These are phyloP conservation scores for Pelargonium australe DNA, from an alignment of 441 rosid genomes.

Conservation along the genomic window DNA sequence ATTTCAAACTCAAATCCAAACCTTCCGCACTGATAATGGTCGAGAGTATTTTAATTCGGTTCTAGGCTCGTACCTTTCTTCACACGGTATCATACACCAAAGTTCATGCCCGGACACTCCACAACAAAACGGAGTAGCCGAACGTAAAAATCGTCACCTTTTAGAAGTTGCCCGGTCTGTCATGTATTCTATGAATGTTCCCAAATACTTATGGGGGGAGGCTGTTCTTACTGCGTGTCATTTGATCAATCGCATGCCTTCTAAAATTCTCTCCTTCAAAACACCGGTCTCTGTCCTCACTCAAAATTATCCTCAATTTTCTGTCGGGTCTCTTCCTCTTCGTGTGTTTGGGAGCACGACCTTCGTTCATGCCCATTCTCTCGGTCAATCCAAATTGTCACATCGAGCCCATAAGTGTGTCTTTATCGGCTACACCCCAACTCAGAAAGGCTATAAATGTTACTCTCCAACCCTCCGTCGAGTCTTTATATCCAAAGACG, in stretches of 20 bases:
- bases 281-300: background rate
- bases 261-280: background rate
- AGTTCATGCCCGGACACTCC: background rate
- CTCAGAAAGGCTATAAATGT: conserved; percentile 4
- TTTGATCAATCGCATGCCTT: background rate
- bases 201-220: background rate
- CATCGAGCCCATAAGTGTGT: background rate
- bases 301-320: background rate
- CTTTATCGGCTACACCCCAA: background rate
- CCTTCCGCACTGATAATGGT: background rate
- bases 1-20: too few relatives aligned
- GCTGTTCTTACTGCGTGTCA: background rate
- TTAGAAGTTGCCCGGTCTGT: background rate
- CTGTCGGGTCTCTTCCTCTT: background rate
- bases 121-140: background rate
- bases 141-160: conserved; percentile 11
- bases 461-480: background rate
- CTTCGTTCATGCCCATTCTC: background rate
- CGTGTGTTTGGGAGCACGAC: background rate
- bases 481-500: background rate
- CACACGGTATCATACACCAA: background rate
- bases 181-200: background rate
- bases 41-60: background rate
- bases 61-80: background rate
- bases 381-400: background rate